Percentiles rank a stretch among this genome's conserved stretches.
phyloP scores from a whole-genome alignment of 768 basidiomycete species.

The Lentinus tigrinus region DNA sequence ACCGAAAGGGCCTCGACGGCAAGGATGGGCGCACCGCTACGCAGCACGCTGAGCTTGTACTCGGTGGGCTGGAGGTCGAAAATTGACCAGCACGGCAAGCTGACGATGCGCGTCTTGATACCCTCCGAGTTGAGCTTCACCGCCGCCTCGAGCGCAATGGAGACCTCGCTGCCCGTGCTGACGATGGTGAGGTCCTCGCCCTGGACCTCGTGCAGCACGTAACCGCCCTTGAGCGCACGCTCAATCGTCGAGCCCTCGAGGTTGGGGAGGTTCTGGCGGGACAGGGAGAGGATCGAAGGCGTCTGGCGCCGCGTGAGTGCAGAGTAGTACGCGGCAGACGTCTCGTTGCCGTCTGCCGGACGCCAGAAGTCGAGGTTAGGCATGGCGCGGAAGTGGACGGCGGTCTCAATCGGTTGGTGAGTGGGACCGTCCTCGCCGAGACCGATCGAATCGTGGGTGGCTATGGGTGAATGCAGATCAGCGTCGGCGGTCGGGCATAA shows the following conservation, averaged over 20 bases:
- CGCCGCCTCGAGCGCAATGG: conserved; percentile 85
- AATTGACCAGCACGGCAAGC: conserved; percentile 86
- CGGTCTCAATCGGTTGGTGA: conserved; percentile 93
- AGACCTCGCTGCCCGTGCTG: conserved; percentile 85
- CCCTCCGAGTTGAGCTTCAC: conserved; percentile 75
- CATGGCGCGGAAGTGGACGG: conserved; percentile 79
- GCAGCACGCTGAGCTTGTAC: conserved; percentile 81
- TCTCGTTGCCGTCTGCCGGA: conserved; percentile 95
- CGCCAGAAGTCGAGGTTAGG: conserved; percentile 94
- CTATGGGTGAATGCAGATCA: conserved; percentile 33
- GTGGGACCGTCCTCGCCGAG: conserved; percentile 94
- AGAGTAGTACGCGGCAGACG: conserved; percentile 86
- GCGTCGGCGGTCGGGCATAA: neutral
- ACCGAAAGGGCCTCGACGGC: conserved; percentile 81
- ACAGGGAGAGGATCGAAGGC: conserved; percentile 81
- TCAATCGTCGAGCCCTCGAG: conserved; percentile 87
- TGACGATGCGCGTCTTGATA: conserved; percentile 79
- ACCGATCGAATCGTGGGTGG: conserved; percentile 94
- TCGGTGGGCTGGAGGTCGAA: conserved; percentile 80
- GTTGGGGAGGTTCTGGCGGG: conserved; percentile 91
- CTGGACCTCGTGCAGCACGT: conserved; percentile 80
- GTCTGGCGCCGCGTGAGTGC: conserved; percentile 74
- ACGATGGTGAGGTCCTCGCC: conserved; percentile 88
- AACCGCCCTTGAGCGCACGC: conserved; percentile 80
- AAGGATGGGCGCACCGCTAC: conserved; percentile 86